Percentiles rank a stretch among this genome's conserved stretches.
phyloP scores from a whole-genome alignment of 768 basidiomycete genomes.

The Termitomyces sp. region DNA sequence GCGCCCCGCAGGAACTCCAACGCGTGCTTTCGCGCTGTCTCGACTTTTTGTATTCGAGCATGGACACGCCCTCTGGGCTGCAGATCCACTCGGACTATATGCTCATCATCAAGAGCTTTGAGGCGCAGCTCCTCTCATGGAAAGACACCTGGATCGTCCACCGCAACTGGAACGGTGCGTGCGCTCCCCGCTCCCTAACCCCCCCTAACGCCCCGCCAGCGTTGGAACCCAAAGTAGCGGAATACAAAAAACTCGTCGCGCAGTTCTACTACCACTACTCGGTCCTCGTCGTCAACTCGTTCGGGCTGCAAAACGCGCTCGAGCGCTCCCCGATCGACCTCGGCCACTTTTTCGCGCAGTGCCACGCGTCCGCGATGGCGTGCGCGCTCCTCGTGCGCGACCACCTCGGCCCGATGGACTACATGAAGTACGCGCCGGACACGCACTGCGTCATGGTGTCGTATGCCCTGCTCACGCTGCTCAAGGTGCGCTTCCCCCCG shows the following conservation, averaged over 20 bases:
- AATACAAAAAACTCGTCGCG: constrained; percentile 49
- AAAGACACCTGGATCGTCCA: constrained; percentile 50
- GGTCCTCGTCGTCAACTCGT: constrained; percentile 88
- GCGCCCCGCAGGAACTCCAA: constrained; percentile 64
- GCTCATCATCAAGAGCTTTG: constrained; percentile 77
- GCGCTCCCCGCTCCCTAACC: not conserved
- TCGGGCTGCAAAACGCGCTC: constrained; percentile 94
- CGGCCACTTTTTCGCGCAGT: constrained; percentile 79
- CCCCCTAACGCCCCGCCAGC: not conserved
- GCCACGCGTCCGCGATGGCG: constrained; percentile 64
- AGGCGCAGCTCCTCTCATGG: constrained; percentile 63
- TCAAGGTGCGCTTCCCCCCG: constrained; percentile 56
- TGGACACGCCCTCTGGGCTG: constrained; percentile 74
- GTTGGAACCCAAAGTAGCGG: constrained; percentile 15
- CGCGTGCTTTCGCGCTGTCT: constrained; percentile 84
- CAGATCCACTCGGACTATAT: constrained; percentile 83
- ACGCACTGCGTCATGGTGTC: constrained; percentile 87
- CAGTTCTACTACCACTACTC: constrained; percentile 84
- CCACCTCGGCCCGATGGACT: constrained; percentile 70
- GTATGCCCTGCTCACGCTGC: constrained; percentile 88
- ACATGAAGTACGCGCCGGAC: constrained; percentile 81
- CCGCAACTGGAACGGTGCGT: constrained; percentile 23
- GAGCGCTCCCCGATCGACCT: constrained; percentile 71
- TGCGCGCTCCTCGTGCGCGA: constrained; percentile 75
- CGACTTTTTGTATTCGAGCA: constrained; percentile 86